Conservation (phyloP, 1,139 yeast species). For the Suhomyces coccinellae region DNA sequence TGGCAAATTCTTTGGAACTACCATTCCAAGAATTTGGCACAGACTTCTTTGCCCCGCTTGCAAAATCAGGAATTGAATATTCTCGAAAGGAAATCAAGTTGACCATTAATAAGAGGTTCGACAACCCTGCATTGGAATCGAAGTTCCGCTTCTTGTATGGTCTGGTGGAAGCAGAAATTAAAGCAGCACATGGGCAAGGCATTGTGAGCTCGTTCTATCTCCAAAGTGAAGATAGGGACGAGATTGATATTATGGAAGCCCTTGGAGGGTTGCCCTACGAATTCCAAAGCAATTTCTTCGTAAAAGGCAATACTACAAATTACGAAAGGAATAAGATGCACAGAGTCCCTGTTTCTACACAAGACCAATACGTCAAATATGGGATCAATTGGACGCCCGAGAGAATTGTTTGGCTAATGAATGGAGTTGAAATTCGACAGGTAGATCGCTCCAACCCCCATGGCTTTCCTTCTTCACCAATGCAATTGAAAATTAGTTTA, state of each 20-base stretch:
- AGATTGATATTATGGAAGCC: constrained; percentile 47
- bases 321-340: constrained; percentile 45
- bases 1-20: not conserved
- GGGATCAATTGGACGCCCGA: constrained; percentile 43
- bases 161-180: constrained; percentile 41
- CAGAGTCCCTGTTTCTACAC: constrained; percentile 22
- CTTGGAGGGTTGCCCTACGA: constrained; percentile 40
- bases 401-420: constrained; percentile 33
- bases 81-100: constrained; percentile 12
- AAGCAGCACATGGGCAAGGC: constrained; percentile 41
- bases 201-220: constrained; percentile 46
- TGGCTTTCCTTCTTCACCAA: constrained; percentile 42
- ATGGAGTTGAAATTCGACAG: constrained; percentile 30
- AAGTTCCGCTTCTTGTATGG: constrained; percentile 43
- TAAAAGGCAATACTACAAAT: constrained; percentile 45
- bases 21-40: constrained; percentile 13
- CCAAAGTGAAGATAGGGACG: constrained; percentile 50
- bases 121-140: constrained; percentile 42
- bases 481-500: constrained; percentile 38
- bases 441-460: constrained; percentile 22
- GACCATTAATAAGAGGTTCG: constrained; percentile 29
- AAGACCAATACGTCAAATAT: constrained; percentile 28
- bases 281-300: constrained; percentile 45
- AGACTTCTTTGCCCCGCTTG: not conserved
- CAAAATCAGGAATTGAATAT: constrained; percentile 1